A percentile compares a stretch with the other conserved stretches of the same genome.
Conservation (phyloP, 2,329 filamentous ascomycete genomes). For the Paraconiothyrium sp. region DNA sequence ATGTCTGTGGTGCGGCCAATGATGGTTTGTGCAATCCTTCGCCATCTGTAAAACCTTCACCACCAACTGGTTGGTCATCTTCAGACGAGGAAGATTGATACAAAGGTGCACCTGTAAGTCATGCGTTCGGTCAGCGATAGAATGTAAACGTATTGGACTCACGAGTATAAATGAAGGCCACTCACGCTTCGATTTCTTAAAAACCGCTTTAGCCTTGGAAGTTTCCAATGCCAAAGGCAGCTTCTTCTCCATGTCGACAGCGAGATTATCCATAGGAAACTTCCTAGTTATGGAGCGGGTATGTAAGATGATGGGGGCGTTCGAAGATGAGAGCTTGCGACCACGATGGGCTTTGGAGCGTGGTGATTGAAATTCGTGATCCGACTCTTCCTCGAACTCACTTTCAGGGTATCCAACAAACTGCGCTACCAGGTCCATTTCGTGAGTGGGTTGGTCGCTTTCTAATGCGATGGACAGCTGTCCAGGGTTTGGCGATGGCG, state of each 20-base stretch:
- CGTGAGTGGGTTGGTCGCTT: neutral
- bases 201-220: neutral
- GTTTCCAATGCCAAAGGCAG: neutral
- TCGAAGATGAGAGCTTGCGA: neutral
- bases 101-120: neutral
- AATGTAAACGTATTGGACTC: neutral
- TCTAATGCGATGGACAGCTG: neutral
- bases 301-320: neutral
- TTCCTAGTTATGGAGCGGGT: neutral
- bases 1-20: neutral
- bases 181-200: slow-evolving; percentile 3
- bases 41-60: neutral
- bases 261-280: neutral
- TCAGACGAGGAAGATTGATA: slow-evolving; percentile 3
- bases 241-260: neutral
- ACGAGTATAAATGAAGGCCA: neutral
- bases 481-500: too few relatives aligned
- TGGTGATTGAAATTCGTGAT: neutral
- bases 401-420: slow-evolving; percentile 6
- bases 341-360: neutral
- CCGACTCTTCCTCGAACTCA: slow-evolving; percentile 12
- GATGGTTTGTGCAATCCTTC: neutral
- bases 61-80: neutral
- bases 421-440: neutral
- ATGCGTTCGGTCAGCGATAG: neutral